These are phyloP conservation scores for Thermothielavioides terrestris DNA, from an alignment of 495 filamentous ascomycete species.

Conservation along the genomic window DNA sequence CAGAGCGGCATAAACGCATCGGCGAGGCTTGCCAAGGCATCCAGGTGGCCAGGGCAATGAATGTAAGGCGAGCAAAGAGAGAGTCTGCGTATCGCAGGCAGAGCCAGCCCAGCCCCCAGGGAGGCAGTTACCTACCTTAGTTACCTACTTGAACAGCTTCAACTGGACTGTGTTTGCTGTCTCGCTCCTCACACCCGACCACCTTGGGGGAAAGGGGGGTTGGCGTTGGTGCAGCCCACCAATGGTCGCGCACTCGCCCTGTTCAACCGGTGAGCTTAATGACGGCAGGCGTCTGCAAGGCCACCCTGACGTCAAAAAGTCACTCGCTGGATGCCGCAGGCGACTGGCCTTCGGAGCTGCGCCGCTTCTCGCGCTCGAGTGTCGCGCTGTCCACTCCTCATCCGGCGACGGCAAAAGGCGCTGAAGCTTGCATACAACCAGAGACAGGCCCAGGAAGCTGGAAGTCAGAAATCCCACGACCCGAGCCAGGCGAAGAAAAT, in stretches of 20 bases:
- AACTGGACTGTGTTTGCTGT: no score
- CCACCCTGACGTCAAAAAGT: not conserved
- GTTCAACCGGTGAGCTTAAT: slow-evolving; percentile 14
- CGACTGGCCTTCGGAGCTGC: no score
- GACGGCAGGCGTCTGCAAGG: not conserved
- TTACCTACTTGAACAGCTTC: no score
- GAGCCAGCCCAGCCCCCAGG: no score
- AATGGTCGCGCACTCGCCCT: slow-evolving; percentile 16
- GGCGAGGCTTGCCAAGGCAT: slow-evolving; percentile 9
- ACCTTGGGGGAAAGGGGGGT: no score
- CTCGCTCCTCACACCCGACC: slow-evolving; percentile 20
- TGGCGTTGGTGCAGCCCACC: slow-evolving; percentile 15
- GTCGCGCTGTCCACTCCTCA: no score
- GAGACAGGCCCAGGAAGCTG: slow-evolving; percentile 1
- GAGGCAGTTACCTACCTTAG: no score
- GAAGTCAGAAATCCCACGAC: not conserved
- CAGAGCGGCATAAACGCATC: slow-evolving; percentile 6
- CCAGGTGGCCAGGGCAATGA: not conserved
- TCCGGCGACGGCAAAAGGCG: not conserved
- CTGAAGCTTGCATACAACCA: no score
- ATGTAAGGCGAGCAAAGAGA: no score
- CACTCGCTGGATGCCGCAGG: no score
- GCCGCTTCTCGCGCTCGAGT: not conserved
- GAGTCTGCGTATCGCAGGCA: no score
- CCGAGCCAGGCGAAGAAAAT: not conserved